Conservation (phyloP, 768 basidiomycete genomes). For the Pleurotus djamor region DNA sequence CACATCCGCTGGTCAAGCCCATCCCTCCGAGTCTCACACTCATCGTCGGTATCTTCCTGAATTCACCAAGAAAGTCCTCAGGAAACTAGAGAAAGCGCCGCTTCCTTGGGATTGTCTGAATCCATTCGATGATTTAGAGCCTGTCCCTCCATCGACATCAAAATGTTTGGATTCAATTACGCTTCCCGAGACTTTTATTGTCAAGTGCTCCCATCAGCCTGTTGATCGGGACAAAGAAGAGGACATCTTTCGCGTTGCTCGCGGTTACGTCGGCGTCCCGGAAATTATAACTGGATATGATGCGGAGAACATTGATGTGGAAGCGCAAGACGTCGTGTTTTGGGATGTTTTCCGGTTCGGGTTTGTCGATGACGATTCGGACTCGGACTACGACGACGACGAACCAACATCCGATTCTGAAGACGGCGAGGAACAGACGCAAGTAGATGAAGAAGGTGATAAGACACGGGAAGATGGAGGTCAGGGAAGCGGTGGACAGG, state of each 20-base stretch:
- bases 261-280: slow-evolving; percentile 8
- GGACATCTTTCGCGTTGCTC: slow-evolving; percentile 5
- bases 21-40: not conserved
- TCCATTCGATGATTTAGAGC: not conserved
- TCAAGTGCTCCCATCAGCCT: not conserved
- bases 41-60: not conserved
- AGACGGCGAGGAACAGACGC: not conserved
- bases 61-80: not conserved
- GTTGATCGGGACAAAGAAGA: not conserved
- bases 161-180: not conserved
- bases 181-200: not conserved
- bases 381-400: no score
- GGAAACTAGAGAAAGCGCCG: not conserved
- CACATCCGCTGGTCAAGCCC: not conserved
- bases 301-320: not conserved
- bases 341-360: not conserved
- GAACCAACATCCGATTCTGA: not conserved
- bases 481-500: not conserved
- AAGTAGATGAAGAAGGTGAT: not conserved
- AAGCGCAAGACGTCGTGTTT: not conserved
- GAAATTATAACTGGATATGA: not conserved
- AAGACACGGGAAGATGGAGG: not conserved
- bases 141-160: not conserved
- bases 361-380: no score
- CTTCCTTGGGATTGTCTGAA: not conserved